A percentile compares a stretch with the other conserved stretches of the same genome.
phyloP scores from a whole-genome alignment of 2,329 filamentous ascomycete genomes.

The Aspergillus sp. region DNA sequence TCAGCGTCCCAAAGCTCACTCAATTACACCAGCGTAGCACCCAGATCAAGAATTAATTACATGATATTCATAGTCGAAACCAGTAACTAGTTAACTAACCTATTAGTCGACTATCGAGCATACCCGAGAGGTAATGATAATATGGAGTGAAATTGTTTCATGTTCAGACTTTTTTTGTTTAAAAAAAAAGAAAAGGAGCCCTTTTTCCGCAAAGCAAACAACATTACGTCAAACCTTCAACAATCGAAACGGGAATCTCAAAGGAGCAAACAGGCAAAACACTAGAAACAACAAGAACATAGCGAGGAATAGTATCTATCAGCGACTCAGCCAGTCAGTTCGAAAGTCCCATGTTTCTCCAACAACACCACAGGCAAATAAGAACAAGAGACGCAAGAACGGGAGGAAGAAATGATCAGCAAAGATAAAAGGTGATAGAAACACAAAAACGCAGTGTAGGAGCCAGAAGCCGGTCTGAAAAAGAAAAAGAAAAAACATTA shows the following conservation, averaged over 20 bases:
- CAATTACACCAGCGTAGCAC: too few relatives aligned
- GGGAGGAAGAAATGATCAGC: neutral
- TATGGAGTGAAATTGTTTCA: neutral
- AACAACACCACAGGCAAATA: conserved; percentile 18
- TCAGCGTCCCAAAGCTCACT: too few relatives aligned
- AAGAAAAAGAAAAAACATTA: conserved; percentile 3
- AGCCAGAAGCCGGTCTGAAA: conserved; percentile 14
- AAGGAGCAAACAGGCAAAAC: conserved; percentile 6
- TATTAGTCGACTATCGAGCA: neutral
- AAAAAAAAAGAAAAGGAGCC: neutral
- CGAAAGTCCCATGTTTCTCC: conserved; percentile 17
- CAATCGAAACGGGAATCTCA: neutral
- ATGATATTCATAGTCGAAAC: too few relatives aligned
- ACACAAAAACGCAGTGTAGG: conserved; percentile 14
- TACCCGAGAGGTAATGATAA: neutral
- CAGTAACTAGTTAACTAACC: neutral
- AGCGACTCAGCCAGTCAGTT: conserved; percentile 16
- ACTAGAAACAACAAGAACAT: neutral
- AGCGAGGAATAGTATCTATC: conserved; percentile 28
- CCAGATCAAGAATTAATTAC: too few relatives aligned
- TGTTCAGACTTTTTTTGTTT: neutral
- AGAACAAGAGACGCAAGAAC: conserved; percentile 11
- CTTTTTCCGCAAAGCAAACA: conserved; percentile 4
- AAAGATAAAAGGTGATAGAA: neutral
- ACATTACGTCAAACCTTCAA: conserved; percentile 2